Evolutionary conservation across 2,329 filamentous ascomycete genomes (phyloP).

Genomic region (Emericellopsis cladophorae): DNA sequence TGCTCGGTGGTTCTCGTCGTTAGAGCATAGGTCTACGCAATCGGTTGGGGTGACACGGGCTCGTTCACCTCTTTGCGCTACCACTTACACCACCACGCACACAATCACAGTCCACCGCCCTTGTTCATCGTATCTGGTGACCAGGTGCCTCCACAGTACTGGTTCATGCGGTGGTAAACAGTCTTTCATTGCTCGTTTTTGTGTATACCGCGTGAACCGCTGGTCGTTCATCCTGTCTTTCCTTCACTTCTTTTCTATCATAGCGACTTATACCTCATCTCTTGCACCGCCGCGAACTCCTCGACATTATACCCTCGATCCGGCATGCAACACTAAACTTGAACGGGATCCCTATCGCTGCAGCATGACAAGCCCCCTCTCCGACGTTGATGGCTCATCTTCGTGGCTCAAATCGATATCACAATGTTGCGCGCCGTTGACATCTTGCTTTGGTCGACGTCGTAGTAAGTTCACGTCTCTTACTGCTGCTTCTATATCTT

Average conservation of each 20-base stretch:
- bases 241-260: neutral
- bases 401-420: slow-evolving; percentile 34
- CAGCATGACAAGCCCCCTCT: slow-evolving; percentile 1
- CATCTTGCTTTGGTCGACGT: slow-evolving; percentile 22
- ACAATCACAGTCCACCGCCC: neutral
- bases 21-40: too few species aligned
- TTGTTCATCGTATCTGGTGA: too few species aligned
- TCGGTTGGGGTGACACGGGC: neutral
- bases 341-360: neutral
- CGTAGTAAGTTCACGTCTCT: slow-evolving; percentile 21
- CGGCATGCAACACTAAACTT: neutral
- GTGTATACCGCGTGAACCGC: neutral
- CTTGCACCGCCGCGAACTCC: neutral
- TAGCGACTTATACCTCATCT: too few species aligned
- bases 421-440: slow-evolving; percentile 29
- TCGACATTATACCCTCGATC: neutral
- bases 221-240: slow-evolving; percentile 2
- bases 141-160: too few species aligned
- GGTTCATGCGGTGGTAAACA: neutral
- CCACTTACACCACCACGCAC: slow-evolving; percentile 1
- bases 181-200: neutral
- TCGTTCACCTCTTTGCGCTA: neutral
- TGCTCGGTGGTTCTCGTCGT: too few species aligned
- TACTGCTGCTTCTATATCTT: slow-evolving; percentile 12
- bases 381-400: neutral